phyloP scores from a whole-genome alignment of 2,329 filamentous ascomycete species.

The Cercospora zeina region DNA sequence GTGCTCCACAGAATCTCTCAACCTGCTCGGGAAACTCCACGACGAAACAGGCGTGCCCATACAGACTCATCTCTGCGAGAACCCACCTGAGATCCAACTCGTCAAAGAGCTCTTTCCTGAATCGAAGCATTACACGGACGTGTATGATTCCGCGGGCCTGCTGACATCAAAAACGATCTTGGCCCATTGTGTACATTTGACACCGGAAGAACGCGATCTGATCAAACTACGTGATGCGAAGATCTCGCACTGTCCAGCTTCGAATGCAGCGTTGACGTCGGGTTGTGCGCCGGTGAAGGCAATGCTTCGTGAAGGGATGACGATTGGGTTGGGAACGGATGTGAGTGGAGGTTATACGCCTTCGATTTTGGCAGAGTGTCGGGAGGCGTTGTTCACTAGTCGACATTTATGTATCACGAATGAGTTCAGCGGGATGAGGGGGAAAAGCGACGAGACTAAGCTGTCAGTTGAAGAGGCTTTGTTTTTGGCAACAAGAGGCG shows the following conservation, averaged over 20 bases:
- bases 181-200: slow-evolving; percentile 80
- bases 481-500: slow-evolving; percentile 84
- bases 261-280: slow-evolving; percentile 78
- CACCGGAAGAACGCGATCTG: slow-evolving; percentile 63
- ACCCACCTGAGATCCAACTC: slow-evolving; percentile 68
- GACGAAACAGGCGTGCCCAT: slow-evolving; percentile 64
- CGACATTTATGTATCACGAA: slow-evolving; percentile 64
- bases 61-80: slow-evolving; percentile 91
- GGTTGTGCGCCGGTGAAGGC: slow-evolving; percentile 75
- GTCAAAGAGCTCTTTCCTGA: slow-evolving; percentile 70
- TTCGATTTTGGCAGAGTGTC: slow-evolving; percentile 76
- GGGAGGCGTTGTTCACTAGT: slow-evolving; percentile 77
- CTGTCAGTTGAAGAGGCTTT: slow-evolving; percentile 82
- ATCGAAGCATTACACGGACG: slow-evolving; percentile 64
- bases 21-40: slow-evolving; percentile 64
- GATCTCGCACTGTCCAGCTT: slow-evolving; percentile 82
- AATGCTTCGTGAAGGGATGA: slow-evolving; percentile 71
- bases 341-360: slow-evolving; percentile 84
- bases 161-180: slow-evolving; percentile 74
- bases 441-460: slow-evolving; percentile 47
- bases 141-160: slow-evolving; percentile 74
- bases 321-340: slow-evolving; percentile 86
- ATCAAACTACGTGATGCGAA: slow-evolving; percentile 64
- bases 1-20: slow-evolving; percentile 58
- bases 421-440: slow-evolving; percentile 15